Percentiles rank a stretch among this genome's conserved stretches.
These are phyloP conservation scores for Hypholoma sublateritium DNA, from an alignment of 768 basidiomycete genomes.

Conservation along the genomic window DNA sequence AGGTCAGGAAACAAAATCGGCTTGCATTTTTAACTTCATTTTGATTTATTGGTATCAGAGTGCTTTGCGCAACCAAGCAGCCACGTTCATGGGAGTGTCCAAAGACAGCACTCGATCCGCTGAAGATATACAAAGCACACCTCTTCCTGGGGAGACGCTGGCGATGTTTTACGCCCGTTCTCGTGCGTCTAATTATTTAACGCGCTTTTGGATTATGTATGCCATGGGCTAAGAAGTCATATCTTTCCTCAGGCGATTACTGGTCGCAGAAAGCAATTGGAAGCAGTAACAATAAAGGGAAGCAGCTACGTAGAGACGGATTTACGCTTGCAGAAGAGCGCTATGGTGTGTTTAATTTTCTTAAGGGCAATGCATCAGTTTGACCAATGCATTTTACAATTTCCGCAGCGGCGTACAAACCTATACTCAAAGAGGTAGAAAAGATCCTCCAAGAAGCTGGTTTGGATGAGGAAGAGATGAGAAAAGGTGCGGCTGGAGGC, in stretches of 20 bases:
- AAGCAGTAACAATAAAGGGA: slow-evolving; percentile 66
- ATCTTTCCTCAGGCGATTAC: slow-evolving; percentile 54
- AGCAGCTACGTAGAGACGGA: slow-evolving; percentile 74
- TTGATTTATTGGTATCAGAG: slow-evolving; percentile 18
- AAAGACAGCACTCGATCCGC: slow-evolving; percentile 56
- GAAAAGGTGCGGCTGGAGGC: slow-evolving; percentile 48
- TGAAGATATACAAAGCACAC: slow-evolving; percentile 74
- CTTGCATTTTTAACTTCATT: no score
- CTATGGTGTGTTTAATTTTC: slow-evolving; percentile 52
- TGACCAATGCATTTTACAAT: background rate
- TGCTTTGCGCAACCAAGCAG: slow-evolving; percentile 34
- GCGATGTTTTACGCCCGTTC: slow-evolving; percentile 83
- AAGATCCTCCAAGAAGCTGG: slow-evolving; percentile 83
- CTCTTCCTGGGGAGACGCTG: slow-evolving; percentile 81
- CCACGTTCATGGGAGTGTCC: slow-evolving; percentile 58
- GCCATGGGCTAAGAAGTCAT: background rate
- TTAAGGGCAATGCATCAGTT: background rate
- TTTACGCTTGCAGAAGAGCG: slow-evolving; percentile 74
- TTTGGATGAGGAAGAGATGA: slow-evolving; percentile 81
- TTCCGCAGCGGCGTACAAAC: slow-evolving; percentile 70
- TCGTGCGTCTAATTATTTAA: slow-evolving; percentile 42
- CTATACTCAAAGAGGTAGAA: slow-evolving; percentile 78
- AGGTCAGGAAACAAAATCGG: no score
- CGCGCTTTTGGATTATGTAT: background rate
- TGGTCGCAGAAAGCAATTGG: slow-evolving; percentile 76